Evolutionary conservation across 1,284 basidiomycete species (phyloP), one percentile per base, ranked within the genome.

Genomic region (Phellopilus nigrolimitatus): DNA sequence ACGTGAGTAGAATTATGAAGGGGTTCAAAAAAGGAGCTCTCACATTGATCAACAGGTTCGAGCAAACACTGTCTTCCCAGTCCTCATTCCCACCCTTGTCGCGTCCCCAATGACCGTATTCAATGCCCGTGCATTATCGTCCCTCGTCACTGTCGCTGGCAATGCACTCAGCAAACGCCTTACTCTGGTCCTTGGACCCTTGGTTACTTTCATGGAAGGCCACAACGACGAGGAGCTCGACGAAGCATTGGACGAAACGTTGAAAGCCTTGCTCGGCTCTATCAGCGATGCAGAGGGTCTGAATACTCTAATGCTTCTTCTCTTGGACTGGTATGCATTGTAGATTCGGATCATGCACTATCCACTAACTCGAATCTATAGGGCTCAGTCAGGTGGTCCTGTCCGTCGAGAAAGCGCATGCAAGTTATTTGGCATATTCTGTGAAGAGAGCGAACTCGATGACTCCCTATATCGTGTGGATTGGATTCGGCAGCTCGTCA

Each of bases 41-140:
- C 31, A 49, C 21, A 53, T 38, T 36, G 31, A 25, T 36, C 37
- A 46, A 33, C 62, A 90, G 87, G 88, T 95, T 61, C 88, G 92
- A 46, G 90, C 94, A 9, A 78, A 86, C 40, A 94, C 90, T 10
- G 95, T 99, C 45, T 98, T 99, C 89, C 97, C 97, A 0, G 90
- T 97, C n/a, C 74, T 99, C 49, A 91, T 99, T 46, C 97, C 95
- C 0, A 95, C 94, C 4, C 76, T 99, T 56, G 94, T 91, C 33
- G 82, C 86, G 4, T 80, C 81, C 31, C 95, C 95, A 0, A 95
- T 99, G 79, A 87, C 91, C 2, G 83, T 88, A 2, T 97, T 97
- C 83, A 98, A 99, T 64, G 92, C 91, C n/a, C 82, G 87, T 15
- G 95, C 95, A 3, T 72, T 99, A 9, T 87, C 86, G 2, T 87